Evolutionary conservation across 148 eudicot genomes (phyloP).

Genomic region (Rhododendron kiyosumense): DNA sequence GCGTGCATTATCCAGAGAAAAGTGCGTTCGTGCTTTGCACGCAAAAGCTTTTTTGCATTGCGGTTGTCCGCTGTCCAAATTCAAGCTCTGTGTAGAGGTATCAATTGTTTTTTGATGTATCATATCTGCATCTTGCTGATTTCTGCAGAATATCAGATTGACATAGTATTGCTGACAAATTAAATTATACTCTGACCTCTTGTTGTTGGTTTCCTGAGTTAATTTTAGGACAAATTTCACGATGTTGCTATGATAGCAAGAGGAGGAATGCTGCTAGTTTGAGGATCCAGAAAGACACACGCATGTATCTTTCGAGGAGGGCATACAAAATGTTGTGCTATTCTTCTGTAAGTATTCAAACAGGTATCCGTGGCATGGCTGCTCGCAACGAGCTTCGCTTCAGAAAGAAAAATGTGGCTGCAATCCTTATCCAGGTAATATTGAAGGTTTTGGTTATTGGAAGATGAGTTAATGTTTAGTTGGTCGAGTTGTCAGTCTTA

Average conservation of each 20-base stretch:
- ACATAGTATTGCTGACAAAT: not conserved
- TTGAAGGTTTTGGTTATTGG: not conserved
- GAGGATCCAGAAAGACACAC: constrained; percentile 63
- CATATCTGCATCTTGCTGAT: not conserved
- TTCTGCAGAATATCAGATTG: not conserved
- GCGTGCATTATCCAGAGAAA: constrained; percentile 69
- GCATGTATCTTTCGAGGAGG: constrained; percentile 55
- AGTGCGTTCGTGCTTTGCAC: constrained; percentile 47
- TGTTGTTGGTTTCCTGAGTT: constrained; percentile 2
- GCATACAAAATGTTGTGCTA: constrained; percentile 36
- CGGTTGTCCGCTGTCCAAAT: constrained; percentile 52
- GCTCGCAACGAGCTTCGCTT: constrained; percentile 53
- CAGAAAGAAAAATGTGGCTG: constrained; percentile 51
- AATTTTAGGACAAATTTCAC: constrained; percentile 60
- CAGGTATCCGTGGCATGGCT: constrained; percentile 70
- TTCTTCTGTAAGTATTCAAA: constrained; percentile 55
- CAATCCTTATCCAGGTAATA: constrained; percentile 67
- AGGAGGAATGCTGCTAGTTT: constrained; percentile 67
- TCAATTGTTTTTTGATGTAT: not conserved
- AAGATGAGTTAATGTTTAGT: not conserved
- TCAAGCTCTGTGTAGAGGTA: constrained; percentile 80
- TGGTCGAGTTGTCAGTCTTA: not conserved
- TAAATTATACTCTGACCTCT: not conserved
- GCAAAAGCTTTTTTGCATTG: constrained; percentile 43
- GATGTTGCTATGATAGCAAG: constrained; percentile 36